Base-by-base conservation (phyloP, 192 early-diverging fungal genomes). In the Gonapodya prolifera region DNA sequence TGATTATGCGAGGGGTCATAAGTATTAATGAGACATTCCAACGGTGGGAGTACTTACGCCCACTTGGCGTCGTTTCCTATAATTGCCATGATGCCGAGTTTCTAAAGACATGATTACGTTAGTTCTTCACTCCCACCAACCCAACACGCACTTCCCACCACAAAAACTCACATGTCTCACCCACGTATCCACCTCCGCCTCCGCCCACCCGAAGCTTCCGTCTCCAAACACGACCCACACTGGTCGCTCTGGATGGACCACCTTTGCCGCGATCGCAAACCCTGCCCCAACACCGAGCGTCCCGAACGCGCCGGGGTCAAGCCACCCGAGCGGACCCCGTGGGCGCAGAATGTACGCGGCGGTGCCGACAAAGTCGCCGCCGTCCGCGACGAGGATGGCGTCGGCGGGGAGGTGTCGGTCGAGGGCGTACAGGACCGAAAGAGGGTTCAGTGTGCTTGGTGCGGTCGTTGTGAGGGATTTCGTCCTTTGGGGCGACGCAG, bases 321-420 rank as follows among this genome's bases (percentile, higher is more conserved):
- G 75, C 77, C 77, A 77, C 30, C 28, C 29, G 35, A 77, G 77
- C 1, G 77, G 77, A 75, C 33, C 75, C 0, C 70, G 61, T 30
- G 77, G 77, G n/a, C 34, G 33, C 32, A 77, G 0, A 34, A 77
- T 31, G 61, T 77, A 75, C 1, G 77, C 77, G 0, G 77, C 77
- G 75, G 77, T 77, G 75, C 77, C 77, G 33, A 77, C 75, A 31
- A 77, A 77, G 75, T 77, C 77, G 75, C 77, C 77, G 1, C 77
- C 77, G 75, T 77, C 77, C 32, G 77, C 77, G 75, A 77, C 77
- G 75, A 77, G 1, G 75, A 77, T 77, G 33, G 29, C 34, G 75
- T 77, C 77, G 29, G 2, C 29, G 28, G 73, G 73, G 32, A 74
- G 73, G 73, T 2, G 2, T 17, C 13, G 8, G n/a, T 74, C 28